Conservation (phyloP, 768 basidiomycete species). For the Trametes coccinea region DNA sequence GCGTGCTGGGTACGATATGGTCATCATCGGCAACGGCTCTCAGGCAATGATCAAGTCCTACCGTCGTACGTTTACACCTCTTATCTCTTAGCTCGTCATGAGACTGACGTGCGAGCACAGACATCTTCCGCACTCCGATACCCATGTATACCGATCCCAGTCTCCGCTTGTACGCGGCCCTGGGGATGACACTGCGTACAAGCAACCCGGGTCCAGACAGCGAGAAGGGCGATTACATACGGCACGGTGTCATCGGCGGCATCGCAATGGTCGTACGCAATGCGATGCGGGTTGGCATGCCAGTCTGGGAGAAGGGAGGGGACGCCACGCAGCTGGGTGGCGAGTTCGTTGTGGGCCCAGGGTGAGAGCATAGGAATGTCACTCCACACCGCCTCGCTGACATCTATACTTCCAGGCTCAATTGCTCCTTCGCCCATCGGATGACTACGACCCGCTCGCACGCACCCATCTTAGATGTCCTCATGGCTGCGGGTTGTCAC, state of each 20-base stretch:
- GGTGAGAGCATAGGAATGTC: constrained; percentile 36
- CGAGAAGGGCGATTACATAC: constrained; percentile 57
- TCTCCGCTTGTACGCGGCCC: constrained; percentile 61
- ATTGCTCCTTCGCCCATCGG: constrained; percentile 76
- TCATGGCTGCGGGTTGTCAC: constrained; percentile 58
- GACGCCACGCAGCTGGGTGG: constrained; percentile 82
- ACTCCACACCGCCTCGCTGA: neutral
- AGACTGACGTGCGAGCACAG: constrained; percentile 28
- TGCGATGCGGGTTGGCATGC: constrained; percentile 74
- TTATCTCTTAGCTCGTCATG: neutral
- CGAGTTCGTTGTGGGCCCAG: constrained; percentile 78
- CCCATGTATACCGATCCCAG: constrained; percentile 80
- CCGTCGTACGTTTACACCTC: constrained; percentile 43
- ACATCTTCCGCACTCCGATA: constrained; percentile 73
- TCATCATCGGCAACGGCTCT: constrained; percentile 81
- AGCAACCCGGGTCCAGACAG: constrained; percentile 43
- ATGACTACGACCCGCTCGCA: constrained; percentile 81
- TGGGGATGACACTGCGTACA: constrained; percentile 71
- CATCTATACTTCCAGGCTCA: constrained; percentile 44
- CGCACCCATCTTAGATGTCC: constrained; percentile 67
- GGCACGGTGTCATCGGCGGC: constrained; percentile 64
- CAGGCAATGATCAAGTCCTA: constrained; percentile 77
- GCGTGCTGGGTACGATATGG: constrained; percentile 53
- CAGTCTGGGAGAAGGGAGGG: constrained; percentile 78
- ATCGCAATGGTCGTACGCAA: constrained; percentile 74